These are phyloP conservation scores for Naganishia vaughanmartiniae DNA, from an alignment of 768 basidiomycete species.

Conservation along the genomic window DNA sequence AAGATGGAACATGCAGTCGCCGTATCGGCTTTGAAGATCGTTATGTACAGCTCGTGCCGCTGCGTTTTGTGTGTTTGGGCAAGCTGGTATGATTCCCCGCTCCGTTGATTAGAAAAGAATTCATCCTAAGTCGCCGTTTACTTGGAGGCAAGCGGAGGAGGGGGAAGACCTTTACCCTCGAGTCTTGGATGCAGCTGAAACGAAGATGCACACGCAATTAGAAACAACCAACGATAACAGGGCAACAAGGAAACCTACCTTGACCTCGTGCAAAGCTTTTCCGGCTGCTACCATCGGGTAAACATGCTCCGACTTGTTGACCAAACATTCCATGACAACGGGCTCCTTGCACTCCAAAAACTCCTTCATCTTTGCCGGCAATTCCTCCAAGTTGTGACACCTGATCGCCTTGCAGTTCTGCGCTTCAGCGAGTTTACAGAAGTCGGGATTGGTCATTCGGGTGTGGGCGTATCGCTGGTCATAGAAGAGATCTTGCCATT, in stretches of 20 bases:
- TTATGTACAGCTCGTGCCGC: background rate
- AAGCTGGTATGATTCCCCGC: background rate
- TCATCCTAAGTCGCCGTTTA: background rate
- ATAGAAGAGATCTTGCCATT: slow-evolving; percentile 99
- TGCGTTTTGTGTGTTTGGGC: slow-evolving; percentile 3
- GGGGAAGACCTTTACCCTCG: slow-evolving; percentile 6
- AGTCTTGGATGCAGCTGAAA: slow-evolving; percentile 20
- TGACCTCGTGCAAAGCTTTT: slow-evolving; percentile 87
- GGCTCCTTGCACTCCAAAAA: slow-evolving; percentile 86
- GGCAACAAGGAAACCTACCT: slow-evolving; percentile 55
- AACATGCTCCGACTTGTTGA: slow-evolving; percentile 64
- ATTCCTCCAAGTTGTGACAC: slow-evolving; percentile 66
- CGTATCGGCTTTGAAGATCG: background rate
- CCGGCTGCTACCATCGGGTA: slow-evolving; percentile 68
- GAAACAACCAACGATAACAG: background rate
- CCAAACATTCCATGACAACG: slow-evolving; percentile 83
- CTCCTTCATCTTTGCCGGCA: slow-evolving; percentile 96
- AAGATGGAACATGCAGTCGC: slow-evolving; percentile 2
- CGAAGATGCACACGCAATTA: background rate
- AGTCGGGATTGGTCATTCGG: slow-evolving; percentile 91
- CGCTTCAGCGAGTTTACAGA: slow-evolving; percentile 78
- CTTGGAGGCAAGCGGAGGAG: slow-evolving; percentile 17
- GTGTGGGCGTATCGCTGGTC: slow-evolving; percentile 96
- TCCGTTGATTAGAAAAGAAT: background rate
- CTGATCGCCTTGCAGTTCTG: slow-evolving; percentile 92